Evolutionary conservation across 1,139 yeast genomes (phyloP), one percentile per base, ranked within the genome.

Genomic region (Spathaspora sp.): DNA sequence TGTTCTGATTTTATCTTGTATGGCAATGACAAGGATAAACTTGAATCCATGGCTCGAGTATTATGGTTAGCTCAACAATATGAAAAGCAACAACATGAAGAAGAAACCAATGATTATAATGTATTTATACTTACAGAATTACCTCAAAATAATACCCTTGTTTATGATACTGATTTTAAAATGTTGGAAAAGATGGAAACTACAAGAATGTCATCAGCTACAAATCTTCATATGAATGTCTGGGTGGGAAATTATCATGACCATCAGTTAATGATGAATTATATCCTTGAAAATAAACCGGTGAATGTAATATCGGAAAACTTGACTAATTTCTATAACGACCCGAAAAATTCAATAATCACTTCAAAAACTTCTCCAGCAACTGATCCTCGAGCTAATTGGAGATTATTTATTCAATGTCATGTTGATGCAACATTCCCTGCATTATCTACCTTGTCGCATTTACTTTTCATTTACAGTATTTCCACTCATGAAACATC

Each of bases 201-300:
- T 50, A 74, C 89, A 2, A 80, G 81, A 59, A 87, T 91, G 93
- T 85, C 97, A 0, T 74, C 89, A 2, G 95, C 96, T 0, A 79
- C 95, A 0, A 74, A 71, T 15, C 68, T 87, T 2, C 64, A 68
- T 13, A 64, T 69, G 1, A 73, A 79, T 40, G 80, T 90, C 4
- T 91, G 91, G 91, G 74, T 85, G 42, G 98, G 98, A 1, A 91
- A 90, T 58, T 70, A 81, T 1, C 72, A 78, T 78, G 79, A 75
- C 53, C 67, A 66, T 51, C 75, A 73, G 50, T 61, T 66, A 11
- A 66, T 68, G 68, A 49, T 67, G 48, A 61, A 60, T 15, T 58
- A 64, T 44, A 56, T 69, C 5, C 47, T 45, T 13, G 51, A 60
- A 50, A 46, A 49, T 46, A 49, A 26, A 31, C 39, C 27, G 1